Percentiles rank a stretch among this genome's conserved stretches.
Evolutionary conservation across 75 land plant species (phyloP).

Genomic region (Larix kaempferi): DNA sequence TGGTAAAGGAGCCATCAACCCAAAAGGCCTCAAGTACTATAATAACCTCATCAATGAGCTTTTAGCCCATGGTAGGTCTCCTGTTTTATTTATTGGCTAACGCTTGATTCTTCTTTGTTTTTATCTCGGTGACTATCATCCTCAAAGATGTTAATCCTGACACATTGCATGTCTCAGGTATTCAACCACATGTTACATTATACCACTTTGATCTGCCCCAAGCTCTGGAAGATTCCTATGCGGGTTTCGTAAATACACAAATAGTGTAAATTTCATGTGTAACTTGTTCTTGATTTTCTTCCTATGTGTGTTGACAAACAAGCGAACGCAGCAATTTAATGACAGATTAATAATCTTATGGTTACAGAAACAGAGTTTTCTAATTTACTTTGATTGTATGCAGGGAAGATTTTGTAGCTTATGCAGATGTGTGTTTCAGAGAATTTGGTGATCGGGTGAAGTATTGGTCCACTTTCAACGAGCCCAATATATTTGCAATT

Average conservation of each 20-base stretch:
- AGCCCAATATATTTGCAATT: conserved; percentile 23
- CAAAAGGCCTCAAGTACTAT: conserved; percentile 26
- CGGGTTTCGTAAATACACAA: conserved; percentile 31
- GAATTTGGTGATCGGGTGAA: conserved; percentile 44
- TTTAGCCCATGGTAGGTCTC: conserved; percentile 12
- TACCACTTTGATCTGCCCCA: conserved; percentile 48
- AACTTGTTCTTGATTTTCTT: too few species aligned
- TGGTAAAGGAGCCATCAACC: conserved; percentile 25
- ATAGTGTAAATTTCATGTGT: conserved; percentile 15
- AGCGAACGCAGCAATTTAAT: too few species aligned
- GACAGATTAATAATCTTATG: too few species aligned
- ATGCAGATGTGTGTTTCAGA: conserved; percentile 41
- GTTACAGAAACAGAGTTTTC: too few species aligned
- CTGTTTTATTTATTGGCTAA: not conserved
- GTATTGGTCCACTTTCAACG: conserved; percentile 48
- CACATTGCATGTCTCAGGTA: conserved; percentile 19
- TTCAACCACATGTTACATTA: conserved; percentile 39
- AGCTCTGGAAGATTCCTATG: conserved; percentile 42
- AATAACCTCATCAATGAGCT: conserved; percentile 31
- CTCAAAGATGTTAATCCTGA: not conserved
- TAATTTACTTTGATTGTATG: not conserved
- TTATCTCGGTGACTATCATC: not conserved
- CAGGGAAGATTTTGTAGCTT: conserved; percentile 37
- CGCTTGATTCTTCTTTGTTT: not conserved
- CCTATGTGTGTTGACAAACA: too few species aligned